Percentiles rank a stretch among this genome's conserved stretches.
Evolutionary conservation across 1,284 basidiomycete genomes (phyloP).

Genomic region (Austroboletus rostrupii): DNA sequence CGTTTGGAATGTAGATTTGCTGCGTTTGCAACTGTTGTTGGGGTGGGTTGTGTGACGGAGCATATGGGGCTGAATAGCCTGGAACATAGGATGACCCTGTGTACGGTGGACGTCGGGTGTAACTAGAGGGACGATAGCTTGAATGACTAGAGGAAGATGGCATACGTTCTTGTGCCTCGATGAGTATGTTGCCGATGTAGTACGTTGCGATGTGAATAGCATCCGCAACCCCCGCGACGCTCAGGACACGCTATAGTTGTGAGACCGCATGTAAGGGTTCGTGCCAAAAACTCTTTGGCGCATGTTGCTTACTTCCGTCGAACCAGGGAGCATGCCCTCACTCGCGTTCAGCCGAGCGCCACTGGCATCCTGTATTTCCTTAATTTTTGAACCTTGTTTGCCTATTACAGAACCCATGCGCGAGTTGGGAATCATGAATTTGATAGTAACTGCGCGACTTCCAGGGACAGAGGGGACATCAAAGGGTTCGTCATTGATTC

Average conservation of each 20-base stretch:
- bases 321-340: conserved; percentile 97
- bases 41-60: conserved; percentile 35
- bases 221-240: conserved; percentile 98
- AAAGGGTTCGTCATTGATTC: conserved; percentile 99
- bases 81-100: conserved; percentile 71
- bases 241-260: conserved; percentile 77
- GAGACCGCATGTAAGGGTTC: conserved; percentile 9
- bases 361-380: conserved; percentile 99
- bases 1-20: conserved; percentile 98
- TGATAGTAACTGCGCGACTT: conserved; percentile 96
- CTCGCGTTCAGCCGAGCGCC: conserved; percentile 95
- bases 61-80: conserved; percentile 48
- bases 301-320: conserved; percentile 78
- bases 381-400: conserved; percentile 96
- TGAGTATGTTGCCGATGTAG: conserved; percentile 95
- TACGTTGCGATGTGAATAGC: conserved; percentile 99
- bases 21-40: conserved; percentile 81
- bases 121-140: conserved; percentile 53
- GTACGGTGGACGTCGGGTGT: conserved; percentile 48
- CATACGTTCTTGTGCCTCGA: conserved; percentile 90
- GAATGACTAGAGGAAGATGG: conserved; percentile 53
- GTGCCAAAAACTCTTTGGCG: conserved; percentile 6
- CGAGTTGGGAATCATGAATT: conserved; percentile 99
- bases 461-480: conserved; percentile 97
- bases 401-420: conserved; percentile 99